Base-by-base conservation (phyloP, 2,329 filamentous ascomycete genomes). In the Fusarium pilosicola region DNA sequence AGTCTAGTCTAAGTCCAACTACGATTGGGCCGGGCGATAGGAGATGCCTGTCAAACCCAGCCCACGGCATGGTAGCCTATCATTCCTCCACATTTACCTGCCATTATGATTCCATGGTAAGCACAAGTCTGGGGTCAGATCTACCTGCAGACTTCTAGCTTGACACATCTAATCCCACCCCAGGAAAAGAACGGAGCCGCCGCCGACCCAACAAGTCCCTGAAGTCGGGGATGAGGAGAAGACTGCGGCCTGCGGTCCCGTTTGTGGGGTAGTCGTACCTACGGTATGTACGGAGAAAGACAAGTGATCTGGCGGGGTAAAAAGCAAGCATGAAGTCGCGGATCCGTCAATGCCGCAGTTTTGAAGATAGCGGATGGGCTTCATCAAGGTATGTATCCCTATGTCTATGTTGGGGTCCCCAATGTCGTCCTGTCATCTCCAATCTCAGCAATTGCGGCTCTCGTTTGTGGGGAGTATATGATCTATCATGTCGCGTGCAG, bases 371-470 rank as follows among this genome's bases (percentile, higher is more conserved):
- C 52, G 55, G 62, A 61, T 28, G 59, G 68, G 58, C 24, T 41
- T 59, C 42, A 34, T 55, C 34, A 17, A 57, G 32, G 45, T 65
- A 54, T 72, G 45, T 51, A 60, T 69, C 30, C 26, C 15, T 54
- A n/a, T 14, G 60, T 63, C 15, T 54, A n/a, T 14, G 60, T 63
- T 61, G 36, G 59, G 48, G 42, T 26, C 42, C 52, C 39, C 39
- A 44, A 62, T 24, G 13, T 44, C 56, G 15, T 46, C n/a, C 26
- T 45, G 18, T 26, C 13, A 52, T 73, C 73, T 38, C 66, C 62
- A 76, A 75, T 58, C 66, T 62, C 71, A 77, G 66, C 51, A 74
- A 57, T 55, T 75, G 74, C 75, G 67, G 72, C 65, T 76, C 74
- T 76, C 45, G 18, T 66, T 52, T 58, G 57, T 65, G 62, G 54